Conservation (phyloP, 2,329 filamentous ascomycete species). For the Ceratocystis colombiana region DNA sequence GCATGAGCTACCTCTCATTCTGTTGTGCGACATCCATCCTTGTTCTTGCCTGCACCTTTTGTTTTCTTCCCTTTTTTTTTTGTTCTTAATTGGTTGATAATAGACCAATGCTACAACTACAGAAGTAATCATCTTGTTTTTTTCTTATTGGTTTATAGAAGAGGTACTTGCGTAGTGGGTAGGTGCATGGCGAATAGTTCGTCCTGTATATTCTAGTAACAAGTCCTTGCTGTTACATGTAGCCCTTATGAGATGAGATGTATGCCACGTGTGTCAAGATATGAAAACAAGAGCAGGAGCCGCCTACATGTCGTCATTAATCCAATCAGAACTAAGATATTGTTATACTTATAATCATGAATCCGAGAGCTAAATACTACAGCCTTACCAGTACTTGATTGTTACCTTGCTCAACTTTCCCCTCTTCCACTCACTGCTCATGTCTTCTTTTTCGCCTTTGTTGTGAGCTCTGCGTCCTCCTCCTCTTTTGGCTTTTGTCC, state of each 20-base stretch:
- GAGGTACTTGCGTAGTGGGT: no score
- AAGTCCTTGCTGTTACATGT: no score
- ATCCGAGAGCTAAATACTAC: not conserved
- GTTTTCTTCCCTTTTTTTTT: not conserved
- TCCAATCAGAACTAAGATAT: not conserved
- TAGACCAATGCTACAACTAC: no score
- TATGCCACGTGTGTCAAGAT: no score
- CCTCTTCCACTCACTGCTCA: not conserved
- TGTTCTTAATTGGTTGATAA: constrained; percentile 13
- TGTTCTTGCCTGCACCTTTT: not conserved
- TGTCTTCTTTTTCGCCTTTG: constrained; percentile 14
- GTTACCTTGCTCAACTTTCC: not conserved
- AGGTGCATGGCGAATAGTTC: no score
- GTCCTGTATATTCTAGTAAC: no score
- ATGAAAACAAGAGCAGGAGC: no score
- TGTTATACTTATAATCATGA: constrained; percentile 12
- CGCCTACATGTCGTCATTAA: not conserved
- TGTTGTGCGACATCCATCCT: not conserved
- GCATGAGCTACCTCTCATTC: not conserved
- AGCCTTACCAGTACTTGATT: not conserved
- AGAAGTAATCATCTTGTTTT: no score
- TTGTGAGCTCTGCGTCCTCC: constrained; percentile 12
- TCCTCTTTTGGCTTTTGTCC: constrained; percentile 20
- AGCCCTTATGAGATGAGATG: no score
- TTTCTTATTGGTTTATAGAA: no score